Conservation (phyloP, 2,329 filamentous ascomycete genomes). For the Coccinonectria pachysandricola region DNA sequence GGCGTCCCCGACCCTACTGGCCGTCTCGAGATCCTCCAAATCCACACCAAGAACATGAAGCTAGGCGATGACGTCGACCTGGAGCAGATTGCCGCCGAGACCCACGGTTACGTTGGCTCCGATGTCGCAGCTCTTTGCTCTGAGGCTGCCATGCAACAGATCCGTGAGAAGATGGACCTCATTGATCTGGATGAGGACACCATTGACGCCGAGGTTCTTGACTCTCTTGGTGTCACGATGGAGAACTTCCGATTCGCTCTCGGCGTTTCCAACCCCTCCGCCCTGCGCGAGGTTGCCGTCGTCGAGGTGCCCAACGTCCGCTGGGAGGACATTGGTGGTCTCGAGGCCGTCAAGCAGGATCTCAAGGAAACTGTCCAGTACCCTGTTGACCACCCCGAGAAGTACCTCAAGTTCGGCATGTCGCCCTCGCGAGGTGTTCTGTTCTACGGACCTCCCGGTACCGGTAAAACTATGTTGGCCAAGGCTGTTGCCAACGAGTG, state of each 20-base stretch:
- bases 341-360: constrained; percentile 97
- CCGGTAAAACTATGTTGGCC: constrained; percentile 98
- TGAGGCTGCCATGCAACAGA: constrained; percentile 99
- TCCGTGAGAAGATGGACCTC: constrained; percentile 99
- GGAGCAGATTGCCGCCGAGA: constrained; percentile 93
- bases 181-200: constrained; percentile 99
- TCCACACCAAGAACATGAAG: constrained; percentile 99
- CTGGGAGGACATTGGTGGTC: constrained; percentile 99
- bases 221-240: constrained; percentile 97
- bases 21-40: constrained; percentile 96
- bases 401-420: constrained; percentile 99
- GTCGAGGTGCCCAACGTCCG: constrained; percentile 98
- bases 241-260: constrained; percentile 99
- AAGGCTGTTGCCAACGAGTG: constrained; percentile 99
- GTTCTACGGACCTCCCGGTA: constrained; percentile 98
- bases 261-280: constrained; percentile 95
- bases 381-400: constrained; percentile 97
- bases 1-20: constrained; percentile 96
- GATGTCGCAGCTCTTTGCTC: constrained; percentile 98
- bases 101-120: constrained; percentile 97
- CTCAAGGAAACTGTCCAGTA: constrained; percentile 99
- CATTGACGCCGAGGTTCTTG: constrained; percentile 95
- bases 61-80: constrained; percentile 92
- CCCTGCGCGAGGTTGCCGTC: constrained; percentile 94
- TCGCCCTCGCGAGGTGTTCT: constrained; percentile 96